phyloP scores from a whole-genome alignment of 768 basidiomycete genomes.

The Boletus vinaceobasis region DNA sequence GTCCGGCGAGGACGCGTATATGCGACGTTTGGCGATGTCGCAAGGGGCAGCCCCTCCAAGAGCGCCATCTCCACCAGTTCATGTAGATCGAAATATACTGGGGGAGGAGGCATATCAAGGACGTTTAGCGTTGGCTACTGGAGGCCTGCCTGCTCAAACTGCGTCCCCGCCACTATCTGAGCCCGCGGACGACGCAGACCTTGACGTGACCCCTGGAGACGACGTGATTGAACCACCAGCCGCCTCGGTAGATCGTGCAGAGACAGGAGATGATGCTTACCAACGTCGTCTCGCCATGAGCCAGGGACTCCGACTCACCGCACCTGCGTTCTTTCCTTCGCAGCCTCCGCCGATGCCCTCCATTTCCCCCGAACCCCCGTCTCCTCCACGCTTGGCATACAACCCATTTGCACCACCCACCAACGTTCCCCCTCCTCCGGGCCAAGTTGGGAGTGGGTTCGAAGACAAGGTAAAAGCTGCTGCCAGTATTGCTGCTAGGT shows the following conservation, averaged over 20 bases:
- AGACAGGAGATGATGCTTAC: conserved; percentile 69
- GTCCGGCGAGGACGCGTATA: conserved; percentile 80
- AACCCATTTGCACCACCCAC: conserved; percentile 68
- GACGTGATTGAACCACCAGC: conserved; percentile 1
- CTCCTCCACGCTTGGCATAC: conserved; percentile 58
- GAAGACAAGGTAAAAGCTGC: conserved; percentile 74
- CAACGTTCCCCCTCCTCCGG: conserved; percentile 58
- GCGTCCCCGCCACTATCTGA: conserved; percentile 25
- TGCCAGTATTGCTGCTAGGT: conserved; percentile 76
- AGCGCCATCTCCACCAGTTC: conserved; percentile 32
- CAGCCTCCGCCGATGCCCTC: conserved; percentile 23
- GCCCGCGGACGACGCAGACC: conserved; percentile 14
- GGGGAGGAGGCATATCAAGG: conserved; percentile 82
- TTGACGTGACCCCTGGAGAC: conserved; percentile 8
- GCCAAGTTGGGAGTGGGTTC: conserved; percentile 40
- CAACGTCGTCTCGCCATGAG: conserved; percentile 60
- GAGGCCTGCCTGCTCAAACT: conserved; percentile 16
- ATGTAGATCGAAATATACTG: conserved; percentile 46
- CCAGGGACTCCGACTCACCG: conserved; percentile 32
- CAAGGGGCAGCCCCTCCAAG: conserved; percentile 23
- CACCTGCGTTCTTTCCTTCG: conserved; percentile 27
- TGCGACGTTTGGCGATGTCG: conserved; percentile 74
- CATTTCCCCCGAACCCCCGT: conserved; percentile 26
- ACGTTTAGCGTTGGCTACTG: conserved; percentile 64
- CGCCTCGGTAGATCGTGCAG: conserved; percentile 18